Conservation (phyloP, 1,139 yeast species). For the Lodderomyces jiufengensis region DNA sequence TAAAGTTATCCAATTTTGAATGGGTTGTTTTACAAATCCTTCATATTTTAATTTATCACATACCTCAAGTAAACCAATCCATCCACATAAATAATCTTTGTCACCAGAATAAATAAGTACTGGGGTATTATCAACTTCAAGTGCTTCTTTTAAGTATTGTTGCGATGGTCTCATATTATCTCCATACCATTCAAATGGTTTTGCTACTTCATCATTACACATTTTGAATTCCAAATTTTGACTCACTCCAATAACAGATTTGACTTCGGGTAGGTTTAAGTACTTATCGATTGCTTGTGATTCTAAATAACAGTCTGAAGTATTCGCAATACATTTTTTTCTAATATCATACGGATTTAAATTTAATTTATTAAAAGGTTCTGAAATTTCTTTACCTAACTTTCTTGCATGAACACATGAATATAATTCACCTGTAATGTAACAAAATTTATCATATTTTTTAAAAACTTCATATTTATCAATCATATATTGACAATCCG, state of each 20-base stretch:
- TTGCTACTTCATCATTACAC: conserved; percentile 78
- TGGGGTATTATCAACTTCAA: conserved; percentile 52
- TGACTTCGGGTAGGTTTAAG: conserved; percentile 34
- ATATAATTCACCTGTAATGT: conserved; percentile 68
- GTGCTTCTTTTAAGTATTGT: conserved; percentile 56
- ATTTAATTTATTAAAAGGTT: conserved; percentile 38
- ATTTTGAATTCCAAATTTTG: conserved; percentile 68
- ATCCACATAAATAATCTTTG: conserved; percentile 78
- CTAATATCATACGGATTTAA: conserved; percentile 91
- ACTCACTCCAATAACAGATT: conserved; percentile 67
- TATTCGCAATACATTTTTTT: conserved; percentile 68
- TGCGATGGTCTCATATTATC: conserved; percentile 66
- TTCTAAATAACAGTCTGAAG: conserved; percentile 58
- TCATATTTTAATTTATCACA: conserved; percentile 64
- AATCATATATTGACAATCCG: conserved; percentile 6
- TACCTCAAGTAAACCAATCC: conserved; percentile 84
- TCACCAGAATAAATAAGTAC: conserved; percentile 80
- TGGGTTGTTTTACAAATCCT: conserved; percentile 39
- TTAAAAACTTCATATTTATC: conserved; percentile 66
- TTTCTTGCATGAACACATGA: conserved; percentile 89
- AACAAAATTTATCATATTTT: conserved; percentile 73
- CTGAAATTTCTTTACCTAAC: conserved; percentile 23
- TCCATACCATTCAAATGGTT: conserved; percentile 69
- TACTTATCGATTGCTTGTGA: conserved; percentile 26
- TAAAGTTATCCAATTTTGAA: conserved; percentile 34